Conservation (phyloP, 345 rosid species). For the Orychophragmus violaceus region DNA sequence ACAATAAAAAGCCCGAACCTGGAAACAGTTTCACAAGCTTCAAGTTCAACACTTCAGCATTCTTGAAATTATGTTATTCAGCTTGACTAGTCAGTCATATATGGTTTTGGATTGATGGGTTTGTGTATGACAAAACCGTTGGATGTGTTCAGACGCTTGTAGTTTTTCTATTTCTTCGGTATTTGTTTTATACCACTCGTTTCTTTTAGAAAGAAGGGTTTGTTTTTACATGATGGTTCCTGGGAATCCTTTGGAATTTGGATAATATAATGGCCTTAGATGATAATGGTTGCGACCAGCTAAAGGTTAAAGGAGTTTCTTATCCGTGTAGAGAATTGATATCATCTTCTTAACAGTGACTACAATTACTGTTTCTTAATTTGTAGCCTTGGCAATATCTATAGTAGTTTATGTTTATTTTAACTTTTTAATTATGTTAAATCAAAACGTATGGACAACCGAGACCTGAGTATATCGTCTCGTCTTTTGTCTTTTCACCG, state of each 20-base stretch:
- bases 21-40: conserved; percentile 65
- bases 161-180: not conserved
- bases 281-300: conserved; percentile 7
- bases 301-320: not conserved
- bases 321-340: not conserved
- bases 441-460: not conserved
- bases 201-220: not conserved
- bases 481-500: not conserved
- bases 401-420: not conserved
- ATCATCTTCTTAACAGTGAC: not conserved
- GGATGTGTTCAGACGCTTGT: conserved; percentile 17
- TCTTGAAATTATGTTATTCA: conserved; percentile 53
- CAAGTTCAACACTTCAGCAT: conserved; percentile 47
- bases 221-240: conserved; percentile 21
- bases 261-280: conserved; percentile 19
- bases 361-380: not conserved
- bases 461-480: not conserved
- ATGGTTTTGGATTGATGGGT: conserved; percentile 19
- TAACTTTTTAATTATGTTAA: not conserved
- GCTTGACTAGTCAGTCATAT: conserved; percentile 5
- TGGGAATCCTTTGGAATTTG: conserved; percentile 5
- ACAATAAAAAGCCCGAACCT: conserved; percentile 35
- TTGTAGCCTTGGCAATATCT: not conserved
- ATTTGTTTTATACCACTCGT: not conserved
- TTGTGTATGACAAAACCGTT: conserved; percentile 25